These are phyloP conservation scores for Veloporphyrellus conicus DNA, from an alignment of 1,284 basidiomycete genomes.

Conservation along the genomic window DNA sequence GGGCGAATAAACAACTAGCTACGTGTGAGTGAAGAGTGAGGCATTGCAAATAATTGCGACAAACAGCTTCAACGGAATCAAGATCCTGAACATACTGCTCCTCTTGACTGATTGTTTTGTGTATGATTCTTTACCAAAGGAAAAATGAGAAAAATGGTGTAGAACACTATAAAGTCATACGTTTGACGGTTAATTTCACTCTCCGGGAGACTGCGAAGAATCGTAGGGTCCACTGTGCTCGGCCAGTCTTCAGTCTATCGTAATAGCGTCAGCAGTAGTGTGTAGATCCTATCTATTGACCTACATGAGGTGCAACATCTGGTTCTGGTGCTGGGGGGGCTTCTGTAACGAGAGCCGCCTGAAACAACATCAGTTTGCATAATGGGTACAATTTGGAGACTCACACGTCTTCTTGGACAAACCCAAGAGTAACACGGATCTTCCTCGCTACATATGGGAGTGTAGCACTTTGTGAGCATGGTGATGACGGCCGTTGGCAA, in stretches of 20 bases:
- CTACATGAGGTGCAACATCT: slow-evolving; percentile 26
- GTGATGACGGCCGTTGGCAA: slow-evolving; percentile 83
- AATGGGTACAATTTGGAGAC: slow-evolving; percentile 16
- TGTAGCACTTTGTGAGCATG: slow-evolving; percentile 78
- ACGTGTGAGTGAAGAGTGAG: neutral
- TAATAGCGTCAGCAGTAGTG: slow-evolving; percentile 20
- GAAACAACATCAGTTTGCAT: slow-evolving; percentile 13
- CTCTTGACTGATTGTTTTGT: slow-evolving; percentile 88
- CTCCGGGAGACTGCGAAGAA: slow-evolving; percentile 66
- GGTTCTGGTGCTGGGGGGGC: slow-evolving; percentile 21
- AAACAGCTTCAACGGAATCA: slow-evolving; percentile 73
- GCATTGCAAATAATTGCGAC: slow-evolving; percentile 14
- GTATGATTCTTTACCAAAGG: slow-evolving; percentile 68
- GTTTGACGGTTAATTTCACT: slow-evolving; percentile 83
- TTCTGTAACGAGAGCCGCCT: slow-evolving; percentile 27
- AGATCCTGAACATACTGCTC: slow-evolving; percentile 89
- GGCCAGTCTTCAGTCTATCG: slow-evolving; percentile 66
- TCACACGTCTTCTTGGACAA: slow-evolving; percentile 62
- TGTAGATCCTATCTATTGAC: slow-evolving; percentile 6
- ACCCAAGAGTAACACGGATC: slow-evolving; percentile 66
- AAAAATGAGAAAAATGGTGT: neutral
- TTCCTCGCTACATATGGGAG: slow-evolving; percentile 73
- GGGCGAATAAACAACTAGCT: slow-evolving; percentile 73
- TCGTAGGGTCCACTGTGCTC: slow-evolving; percentile 61
- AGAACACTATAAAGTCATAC: slow-evolving; percentile 35